Evolutionary conservation across 2,329 filamentous ascomycete genomes (phyloP), one percentile per base, ranked within the genome.

Genomic region (Ophiocordyceps camponoti-rufipedis): DNA sequence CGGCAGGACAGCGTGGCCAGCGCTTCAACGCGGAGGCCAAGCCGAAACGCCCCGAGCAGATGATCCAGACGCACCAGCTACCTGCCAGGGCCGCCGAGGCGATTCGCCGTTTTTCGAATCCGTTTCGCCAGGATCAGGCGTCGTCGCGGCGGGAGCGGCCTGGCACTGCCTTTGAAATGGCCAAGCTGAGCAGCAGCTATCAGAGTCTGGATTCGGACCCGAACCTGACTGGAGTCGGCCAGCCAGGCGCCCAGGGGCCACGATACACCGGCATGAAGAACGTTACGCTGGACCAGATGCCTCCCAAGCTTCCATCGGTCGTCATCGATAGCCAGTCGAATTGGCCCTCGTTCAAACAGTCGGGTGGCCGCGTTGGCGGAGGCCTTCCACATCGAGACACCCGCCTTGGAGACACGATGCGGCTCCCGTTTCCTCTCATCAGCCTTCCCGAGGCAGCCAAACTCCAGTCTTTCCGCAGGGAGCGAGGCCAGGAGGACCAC

Each of bases 401-500:
- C 14, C 53, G 53, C 8, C 18, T 51, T 7, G 47, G 47, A 16
- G 50, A 53, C 5, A 52, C 59, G 28, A 52, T 57, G 3, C 55
- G 52, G 2, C 53, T 64, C 2, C 61, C 56, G 1, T 64, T 65
- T 33, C 55, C 56, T 10, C 54, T 65, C 12, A 58, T 65, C 42
- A 62, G 62, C 45, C 51, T 65, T 14, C 56, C 58, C 1, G 62
- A 64, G 33, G 62, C 62, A 13, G 60, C 61, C 2, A 55, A 54
- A 48, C 28, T 59, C 16, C 62, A 64, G 42, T 54, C 54, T 8
- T 52, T 56, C 23, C 57, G 61, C 18, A 48, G 58, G 39, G 54
- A 58, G 16, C 48, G 58, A 13, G 62, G 61, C 7, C 58, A 64
- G 42, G 62, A 63, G 45, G 62, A 64, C 33, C 60, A 64, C 42